A percentile compares a stretch with the other conserved stretches of the same genome.
Evolutionary conservation across 495 filamentous ascomycete genomes (phyloP).

Genomic region (Penicillium pulvis): DNA sequence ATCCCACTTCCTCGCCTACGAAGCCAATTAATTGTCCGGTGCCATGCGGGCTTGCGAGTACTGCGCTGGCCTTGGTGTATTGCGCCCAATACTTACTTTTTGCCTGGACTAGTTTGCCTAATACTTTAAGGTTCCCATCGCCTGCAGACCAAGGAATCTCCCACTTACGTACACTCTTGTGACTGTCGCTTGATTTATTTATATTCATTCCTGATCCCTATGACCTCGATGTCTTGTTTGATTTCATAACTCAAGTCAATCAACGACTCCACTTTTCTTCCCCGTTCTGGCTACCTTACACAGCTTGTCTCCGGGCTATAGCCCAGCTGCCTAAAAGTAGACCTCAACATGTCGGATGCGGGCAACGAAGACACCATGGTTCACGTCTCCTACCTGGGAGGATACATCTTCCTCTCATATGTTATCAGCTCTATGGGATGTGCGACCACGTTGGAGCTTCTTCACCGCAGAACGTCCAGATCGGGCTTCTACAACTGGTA

Average conservation of each 20-base stretch:
- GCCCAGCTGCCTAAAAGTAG: not conserved
- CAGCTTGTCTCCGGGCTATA: not conserved
- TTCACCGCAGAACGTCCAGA: constrained; percentile 71
- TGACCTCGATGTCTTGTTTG: not conserved
- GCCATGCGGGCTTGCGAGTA: not conserved
- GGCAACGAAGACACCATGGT: constrained; percentile 10
- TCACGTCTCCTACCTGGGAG: constrained; percentile 53
- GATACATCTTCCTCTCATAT: constrained; percentile 74
- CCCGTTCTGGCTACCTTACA: not conserved
- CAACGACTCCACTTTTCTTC: not conserved
- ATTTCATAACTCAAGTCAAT: not conserved
- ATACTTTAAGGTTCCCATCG: not conserved
- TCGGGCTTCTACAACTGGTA: constrained; percentile 73
- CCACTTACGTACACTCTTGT: not conserved
- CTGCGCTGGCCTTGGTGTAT: not conserved
- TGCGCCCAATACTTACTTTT: not conserved
- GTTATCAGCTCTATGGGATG: constrained; percentile 77
- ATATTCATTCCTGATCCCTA: not conserved
- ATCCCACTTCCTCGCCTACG: constrained; percentile 7
- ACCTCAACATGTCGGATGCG: constrained; percentile 24
- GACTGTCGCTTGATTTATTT: not conserved
- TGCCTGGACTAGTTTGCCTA: not conserved
- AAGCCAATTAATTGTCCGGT: constrained; percentile 10
- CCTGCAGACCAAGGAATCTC: not conserved
- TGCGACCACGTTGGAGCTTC: constrained; percentile 76